Conservation (phyloP, 129 eudicot genomes). For the Ambrosia trifida region DNA sequence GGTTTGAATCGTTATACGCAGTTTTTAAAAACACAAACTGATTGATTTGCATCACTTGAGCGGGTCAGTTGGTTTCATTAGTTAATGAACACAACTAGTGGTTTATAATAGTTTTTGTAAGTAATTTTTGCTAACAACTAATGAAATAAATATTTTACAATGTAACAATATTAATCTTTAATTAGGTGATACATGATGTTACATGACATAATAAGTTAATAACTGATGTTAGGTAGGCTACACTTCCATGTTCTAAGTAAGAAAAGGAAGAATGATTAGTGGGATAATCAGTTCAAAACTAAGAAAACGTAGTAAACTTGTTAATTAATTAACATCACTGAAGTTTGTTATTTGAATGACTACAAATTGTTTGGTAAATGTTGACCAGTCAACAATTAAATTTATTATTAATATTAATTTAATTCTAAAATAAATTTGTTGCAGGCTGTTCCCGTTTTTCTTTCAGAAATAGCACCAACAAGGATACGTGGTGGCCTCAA, state of each 20-base stretch:
- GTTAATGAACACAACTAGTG: background rate
- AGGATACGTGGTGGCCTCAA: constrained; percentile 89
- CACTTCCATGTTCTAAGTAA: constrained; percentile 5
- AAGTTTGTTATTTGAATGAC: background rate
- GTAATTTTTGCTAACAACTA: background rate
- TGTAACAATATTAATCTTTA: background rate
- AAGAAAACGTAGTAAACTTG: constrained; percentile 13
- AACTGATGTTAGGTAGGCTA: constrained; percentile 6
- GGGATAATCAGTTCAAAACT: background rate
- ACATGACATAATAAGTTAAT: background rate
- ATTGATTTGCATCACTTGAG: background rate
- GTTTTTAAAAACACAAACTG: background rate
- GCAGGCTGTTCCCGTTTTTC: constrained; percentile 93
- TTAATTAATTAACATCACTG: background rate
- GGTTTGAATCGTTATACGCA: background rate
- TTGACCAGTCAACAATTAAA: background rate
- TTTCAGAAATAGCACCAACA: constrained; percentile 97
- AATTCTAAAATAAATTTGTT: background rate
- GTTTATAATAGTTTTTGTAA: background rate
- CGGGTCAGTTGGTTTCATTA: background rate
- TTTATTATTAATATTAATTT: background rate
- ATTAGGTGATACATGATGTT: background rate
- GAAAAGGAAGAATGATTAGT: constrained; percentile 5
- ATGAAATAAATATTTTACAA: too few species aligned
- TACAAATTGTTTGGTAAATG: constrained; percentile 7